Percentiles rank a stretch among this genome's conserved stretches.
phyloP scores from a whole-genome alignment of 495 filamentous ascomycete genomes.

The Glarea lozoyensis region DNA sequence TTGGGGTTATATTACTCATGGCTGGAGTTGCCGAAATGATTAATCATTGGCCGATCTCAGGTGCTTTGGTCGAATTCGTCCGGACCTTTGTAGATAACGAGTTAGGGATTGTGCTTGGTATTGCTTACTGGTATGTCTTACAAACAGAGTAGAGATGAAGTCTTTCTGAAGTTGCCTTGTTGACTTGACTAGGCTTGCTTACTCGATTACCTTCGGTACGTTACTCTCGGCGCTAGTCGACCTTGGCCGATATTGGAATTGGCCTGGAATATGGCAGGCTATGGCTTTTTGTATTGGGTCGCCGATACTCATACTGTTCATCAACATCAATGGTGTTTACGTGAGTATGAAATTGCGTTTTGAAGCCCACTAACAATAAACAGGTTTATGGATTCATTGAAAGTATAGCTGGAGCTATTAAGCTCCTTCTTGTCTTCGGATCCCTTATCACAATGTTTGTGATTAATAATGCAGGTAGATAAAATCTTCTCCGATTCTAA shows the following conservation, averaged over 20 bases:
- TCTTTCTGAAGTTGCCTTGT: too few relatives aligned
- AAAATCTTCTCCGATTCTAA: too few relatives aligned
- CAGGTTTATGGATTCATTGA: slow-evolving; percentile 24
- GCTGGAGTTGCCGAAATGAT: slow-evolving; percentile 40
- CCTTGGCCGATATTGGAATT: slow-evolving; percentile 21
- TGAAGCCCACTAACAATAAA: neutral
- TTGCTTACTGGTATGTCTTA: slow-evolving; percentile 36
- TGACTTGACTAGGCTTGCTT: slow-evolving; percentile 30
- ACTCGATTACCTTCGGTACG: slow-evolving; percentile 31
- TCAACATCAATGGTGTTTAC: slow-evolving; percentile 1
- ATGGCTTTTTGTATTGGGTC: neutral
- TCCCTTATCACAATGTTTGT: slow-evolving; percentile 15
- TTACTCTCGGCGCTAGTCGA: slow-evolving; percentile 31
- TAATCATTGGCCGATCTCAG: slow-evolving; percentile 38
- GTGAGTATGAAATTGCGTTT: slow-evolving; percentile 12
- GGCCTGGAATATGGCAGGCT: neutral
- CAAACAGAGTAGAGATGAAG: neutral
- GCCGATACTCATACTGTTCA: neutral
- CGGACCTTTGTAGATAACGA: slow-evolving; percentile 39
- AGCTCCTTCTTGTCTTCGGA: slow-evolving; percentile 15
- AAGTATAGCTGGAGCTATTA: slow-evolving; percentile 13
- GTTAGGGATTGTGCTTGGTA: slow-evolving; percentile 35
- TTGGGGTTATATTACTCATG: slow-evolving; percentile 36
- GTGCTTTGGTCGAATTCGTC: slow-evolving; percentile 36
- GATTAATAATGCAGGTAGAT: slow-evolving; percentile 7